Base-by-base conservation (phyloP, 192 early-diverging fungal genomes). In the Thamnidium elegans region DNA sequence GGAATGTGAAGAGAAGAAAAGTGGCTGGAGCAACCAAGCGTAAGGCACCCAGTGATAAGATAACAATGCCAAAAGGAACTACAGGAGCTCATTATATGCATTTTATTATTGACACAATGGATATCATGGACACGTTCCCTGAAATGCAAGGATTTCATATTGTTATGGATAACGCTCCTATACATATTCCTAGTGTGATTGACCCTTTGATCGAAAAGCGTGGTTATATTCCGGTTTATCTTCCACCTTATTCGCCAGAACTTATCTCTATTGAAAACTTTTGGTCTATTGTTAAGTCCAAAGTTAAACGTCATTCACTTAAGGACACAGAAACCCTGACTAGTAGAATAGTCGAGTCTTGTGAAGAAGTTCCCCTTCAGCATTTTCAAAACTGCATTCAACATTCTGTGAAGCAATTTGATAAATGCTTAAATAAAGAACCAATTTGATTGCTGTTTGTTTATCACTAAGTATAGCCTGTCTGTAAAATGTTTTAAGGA, bases 201-300 rank as follows among this genome's bases (percentile, higher is more conserved):
- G 32, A 56, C 14, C 55, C 55, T 56, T 31, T 56, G 10, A 56
- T 56, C 34, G 30, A 31, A 17, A 56, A 56, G 15, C 19, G 55
- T 31, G 55, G 34, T 39, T 56, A 56, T 56, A 56, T 31, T 31
- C 55, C 55, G 30, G 55, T n/a, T n/a, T n/a, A n/a, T n/a, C n/a
- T n/a, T n/a, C n/a, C n/a, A n/a, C n/a, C n/a, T n/a, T n/a, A n/a
- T 34, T 58, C 55, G 19, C 55, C 55, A 31, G 55, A 56, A 31
- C 55, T 56, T 56, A 42, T 7, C 10, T 32, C 55, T 31, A 56
- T 56, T 11, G 70, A 71, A 51, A 31, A 71, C 6, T 66, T 54
- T 43, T 71, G 70, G 69, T 50, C 63, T 48, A 59, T 55, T 39
- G 34, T 71, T 20, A 66, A 65, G 44, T 19, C 14, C 30, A 55